These are phyloP conservation scores for Aspergillus arachidicola DNA, from an alignment of 2,329 filamentous ascomycete species.

Conservation along the genomic window DNA sequence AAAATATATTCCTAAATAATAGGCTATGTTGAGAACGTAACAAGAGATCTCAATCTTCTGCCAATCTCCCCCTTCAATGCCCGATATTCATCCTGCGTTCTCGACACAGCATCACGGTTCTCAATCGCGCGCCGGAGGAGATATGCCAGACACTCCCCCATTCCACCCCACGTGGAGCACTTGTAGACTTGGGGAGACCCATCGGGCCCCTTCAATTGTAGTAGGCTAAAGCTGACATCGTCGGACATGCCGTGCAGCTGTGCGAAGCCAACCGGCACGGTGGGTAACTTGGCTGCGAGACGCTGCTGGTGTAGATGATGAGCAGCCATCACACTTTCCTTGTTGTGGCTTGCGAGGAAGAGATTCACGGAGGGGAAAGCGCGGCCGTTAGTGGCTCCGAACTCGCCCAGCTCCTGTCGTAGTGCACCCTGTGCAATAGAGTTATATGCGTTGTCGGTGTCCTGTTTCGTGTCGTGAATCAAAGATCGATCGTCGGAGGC, in stretches of 20 bases:
- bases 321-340: constrained; percentile 64
- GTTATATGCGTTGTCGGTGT: constrained; percentile 75
- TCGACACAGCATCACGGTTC: constrained; percentile 60
- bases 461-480: constrained; percentile 71
- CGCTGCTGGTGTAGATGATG: constrained; percentile 53
- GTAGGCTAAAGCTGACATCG: constrained; percentile 58
- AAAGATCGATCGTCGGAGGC: constrained; percentile 69
- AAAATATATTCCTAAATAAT: neutral
- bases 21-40: neutral
- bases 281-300: constrained; percentile 38
- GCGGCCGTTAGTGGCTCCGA: constrained; percentile 18
- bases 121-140: constrained; percentile 60
- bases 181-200: constrained; percentile 54
- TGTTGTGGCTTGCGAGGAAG: constrained; percentile 83
- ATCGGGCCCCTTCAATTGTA: constrained; percentile 44
- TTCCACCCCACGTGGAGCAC: constrained; percentile 59
- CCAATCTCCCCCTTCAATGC: constrained; percentile 30
- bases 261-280: constrained; percentile 56
- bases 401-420: constrained; percentile 45
- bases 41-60: constrained; percentile 5
- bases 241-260: constrained; percentile 66
- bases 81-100: constrained; percentile 50
- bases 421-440: constrained; percentile 69
- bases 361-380: constrained; percentile 63
- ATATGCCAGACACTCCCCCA: constrained; percentile 79